phyloP scores from a whole-genome alignment of 129 eudicot genomes.

The Flaveria trinervia region DNA sequence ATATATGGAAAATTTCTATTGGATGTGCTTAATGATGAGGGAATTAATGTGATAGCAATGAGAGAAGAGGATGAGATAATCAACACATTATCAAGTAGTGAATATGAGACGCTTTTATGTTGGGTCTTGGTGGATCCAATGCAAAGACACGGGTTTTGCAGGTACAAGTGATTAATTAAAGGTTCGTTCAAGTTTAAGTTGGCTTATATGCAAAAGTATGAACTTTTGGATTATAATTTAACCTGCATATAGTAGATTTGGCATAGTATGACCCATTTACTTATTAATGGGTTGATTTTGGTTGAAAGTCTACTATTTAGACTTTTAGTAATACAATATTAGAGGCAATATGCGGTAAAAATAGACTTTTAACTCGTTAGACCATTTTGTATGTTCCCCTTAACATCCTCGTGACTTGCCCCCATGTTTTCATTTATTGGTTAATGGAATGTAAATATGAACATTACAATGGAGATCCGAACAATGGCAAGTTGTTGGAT shows the following conservation, averaged over 20 bases:
- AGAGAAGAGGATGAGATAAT: conserved; percentile 43
- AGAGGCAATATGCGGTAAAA: too few species aligned
- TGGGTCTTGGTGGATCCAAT: conserved; percentile 98
- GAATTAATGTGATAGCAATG: conserved; percentile 66
- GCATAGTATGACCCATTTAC: background rate
- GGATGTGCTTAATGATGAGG: conserved; percentile 82
- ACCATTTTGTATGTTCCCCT: background rate
- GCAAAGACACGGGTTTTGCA: conserved; percentile 97
- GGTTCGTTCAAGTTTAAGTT: conserved; percentile 39
- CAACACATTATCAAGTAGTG: conserved; percentile 33
- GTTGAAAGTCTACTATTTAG: background rate
- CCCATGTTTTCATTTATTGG: background rate
- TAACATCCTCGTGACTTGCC: background rate
- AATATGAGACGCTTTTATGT: conserved; percentile 78
- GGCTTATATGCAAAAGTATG: conserved; percentile 6
- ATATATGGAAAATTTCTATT: conserved; percentile 74
- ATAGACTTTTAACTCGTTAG: too few species aligned
- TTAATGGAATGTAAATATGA: background rate
- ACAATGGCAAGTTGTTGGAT: background rate
- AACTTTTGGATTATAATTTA: background rate
- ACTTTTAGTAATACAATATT: background rate
- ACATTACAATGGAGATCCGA: background rate
- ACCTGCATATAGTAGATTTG: background rate
- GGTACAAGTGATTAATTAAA: conserved; percentile 52
- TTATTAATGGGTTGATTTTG: background rate